Evolutionary conservation across 352 stramenopile genomes (phyloP).

Genomic region (Elongisporangium undulatum): DNA sequence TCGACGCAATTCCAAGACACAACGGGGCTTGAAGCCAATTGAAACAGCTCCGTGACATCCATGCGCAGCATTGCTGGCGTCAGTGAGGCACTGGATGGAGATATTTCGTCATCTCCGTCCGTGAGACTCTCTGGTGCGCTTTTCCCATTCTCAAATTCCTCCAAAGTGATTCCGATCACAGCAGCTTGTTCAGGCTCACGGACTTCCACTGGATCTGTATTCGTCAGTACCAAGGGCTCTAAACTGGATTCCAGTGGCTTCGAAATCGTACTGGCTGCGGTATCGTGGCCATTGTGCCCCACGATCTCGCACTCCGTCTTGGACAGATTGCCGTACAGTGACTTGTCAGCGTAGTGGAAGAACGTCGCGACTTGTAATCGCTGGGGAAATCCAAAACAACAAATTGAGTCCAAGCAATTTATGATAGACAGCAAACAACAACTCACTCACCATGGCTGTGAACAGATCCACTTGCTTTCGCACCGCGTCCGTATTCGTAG

Average conservation of each 20-base stretch:
- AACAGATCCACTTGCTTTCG: slow-evolving; percentile 47
- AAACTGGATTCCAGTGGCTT: not conserved
- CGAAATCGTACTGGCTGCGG: not conserved
- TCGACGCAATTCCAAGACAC: not conserved
- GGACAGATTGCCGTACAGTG: slow-evolving; percentile 41
- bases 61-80: not conserved
- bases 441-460: slow-evolving; percentile 44
- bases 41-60: slow-evolving; percentile 13
- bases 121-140: slow-evolving; percentile 11
- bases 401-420: not conserved
- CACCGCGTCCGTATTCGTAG: slow-evolving; percentile 22
- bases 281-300: slow-evolving; percentile 3
- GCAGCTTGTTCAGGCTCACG: slow-evolving; percentile 24
- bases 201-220: slow-evolving; percentile 20
- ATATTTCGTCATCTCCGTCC: not conserved
- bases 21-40: slow-evolving; percentile 16
- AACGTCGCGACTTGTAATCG: slow-evolving; percentile 70
- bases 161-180: slow-evolving; percentile 29
- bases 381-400: slow-evolving; percentile 14
- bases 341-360: slow-evolving; percentile 63
- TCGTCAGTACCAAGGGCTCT: slow-evolving; percentile 3
- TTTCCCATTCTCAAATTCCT: slow-evolving; percentile 55
- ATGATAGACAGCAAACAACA: not conserved
- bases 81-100: not conserved
- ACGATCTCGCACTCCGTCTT: slow-evolving; percentile 52